Evolutionary conservation across 148 eudicot genomes (phyloP).

Genomic region (Camellia lanceoleosa): DNA sequence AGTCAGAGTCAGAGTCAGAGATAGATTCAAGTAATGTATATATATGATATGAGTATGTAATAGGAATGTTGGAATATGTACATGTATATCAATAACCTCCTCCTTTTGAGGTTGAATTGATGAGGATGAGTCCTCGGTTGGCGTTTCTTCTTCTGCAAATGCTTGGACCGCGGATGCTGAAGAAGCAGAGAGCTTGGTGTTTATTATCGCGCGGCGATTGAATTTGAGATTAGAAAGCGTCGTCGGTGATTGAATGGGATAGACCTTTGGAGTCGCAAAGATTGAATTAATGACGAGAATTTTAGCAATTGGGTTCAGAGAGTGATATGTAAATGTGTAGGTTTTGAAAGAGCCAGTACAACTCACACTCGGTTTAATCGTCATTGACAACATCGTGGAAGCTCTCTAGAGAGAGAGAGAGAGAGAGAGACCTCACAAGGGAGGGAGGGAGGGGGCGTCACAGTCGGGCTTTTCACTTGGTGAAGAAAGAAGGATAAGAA

Average conservation of each 20-base stretch:
- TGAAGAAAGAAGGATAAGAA: background rate
- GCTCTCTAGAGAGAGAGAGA: constrained; percentile 14
- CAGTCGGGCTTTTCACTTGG: background rate
- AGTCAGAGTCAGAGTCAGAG: too few relatives aligned
- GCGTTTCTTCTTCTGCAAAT: constrained; percentile 19
- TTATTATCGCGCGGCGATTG: background rate
- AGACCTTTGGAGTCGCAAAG: constrained; percentile 27
- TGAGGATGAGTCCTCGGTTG: constrained; percentile 2
- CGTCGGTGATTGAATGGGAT: constrained; percentile 18
- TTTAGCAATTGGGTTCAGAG: constrained; percentile 25
- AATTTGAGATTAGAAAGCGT: constrained; percentile 20
- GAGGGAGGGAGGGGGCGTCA: background rate
- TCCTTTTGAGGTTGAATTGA: constrained; percentile 17
- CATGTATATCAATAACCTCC: constrained; percentile 9
- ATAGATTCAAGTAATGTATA: too few relatives aligned
- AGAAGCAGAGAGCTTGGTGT: constrained; percentile 25
- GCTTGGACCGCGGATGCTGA: constrained; percentile 24
- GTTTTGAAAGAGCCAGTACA: constrained; percentile 27
- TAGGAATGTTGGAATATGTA: too few relatives aligned
- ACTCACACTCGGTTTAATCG: constrained; percentile 40
- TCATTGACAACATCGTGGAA: constrained; percentile 46
- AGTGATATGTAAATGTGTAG: constrained; percentile 17
- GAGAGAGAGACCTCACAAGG: background rate
- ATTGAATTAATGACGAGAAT: constrained; percentile 28
- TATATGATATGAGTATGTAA: too few relatives aligned